Evolutionary conservation across 108 stramenopile species (phyloP), one percentile per base, ranked within the genome.

Genomic region (Discostella pseudostelligera): DNA sequence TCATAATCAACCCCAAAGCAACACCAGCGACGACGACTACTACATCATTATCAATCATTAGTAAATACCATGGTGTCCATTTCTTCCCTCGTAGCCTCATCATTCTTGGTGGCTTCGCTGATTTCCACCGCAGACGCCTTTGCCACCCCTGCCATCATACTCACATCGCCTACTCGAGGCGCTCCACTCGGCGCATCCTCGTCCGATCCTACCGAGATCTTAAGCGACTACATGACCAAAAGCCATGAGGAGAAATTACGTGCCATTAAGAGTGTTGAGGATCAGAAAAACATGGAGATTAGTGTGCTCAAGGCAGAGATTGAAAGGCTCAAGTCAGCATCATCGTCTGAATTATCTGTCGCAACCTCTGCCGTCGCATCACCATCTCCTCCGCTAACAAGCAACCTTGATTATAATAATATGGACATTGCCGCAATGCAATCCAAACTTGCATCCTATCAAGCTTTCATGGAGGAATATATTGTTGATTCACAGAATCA

Each of bases 211-310:
- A 66, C 70, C 9, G 44, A 76, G 22, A 61, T 45, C 19, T 56
- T 89, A 39, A 86, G 81, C 32, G 83, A 89, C 19, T 89, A 89
- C 75, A 82, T 92, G 87, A 83, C 78, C 61, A 86, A 79, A 60
- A 88, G 86, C 37, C 91, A 92, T 49, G 88, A 85, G 55, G 91
- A 92, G 44, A 92, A 92, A 62, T 36, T 92, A 25, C 59, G 64
- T 47, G 87, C 88, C 11, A 57, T 89, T 39, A 79, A 83, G 39
- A 73, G 60, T 11, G 75, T 75, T n/a, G 88, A 89, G 57, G 56
- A 66, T 6, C 82, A 83, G 63, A 92, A 92, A 62, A 79, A 86
- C 56, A 81, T 69, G 1, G 87, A 89, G 58, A 92, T 92, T 47
- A 44, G 75, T 60, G 86, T 85, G 43, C 70, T 90, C 22, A 84